These are phyloP conservation scores for Prunus persica DNA, from an alignment of 306 rosid species.

Conservation along the genomic window DNA sequence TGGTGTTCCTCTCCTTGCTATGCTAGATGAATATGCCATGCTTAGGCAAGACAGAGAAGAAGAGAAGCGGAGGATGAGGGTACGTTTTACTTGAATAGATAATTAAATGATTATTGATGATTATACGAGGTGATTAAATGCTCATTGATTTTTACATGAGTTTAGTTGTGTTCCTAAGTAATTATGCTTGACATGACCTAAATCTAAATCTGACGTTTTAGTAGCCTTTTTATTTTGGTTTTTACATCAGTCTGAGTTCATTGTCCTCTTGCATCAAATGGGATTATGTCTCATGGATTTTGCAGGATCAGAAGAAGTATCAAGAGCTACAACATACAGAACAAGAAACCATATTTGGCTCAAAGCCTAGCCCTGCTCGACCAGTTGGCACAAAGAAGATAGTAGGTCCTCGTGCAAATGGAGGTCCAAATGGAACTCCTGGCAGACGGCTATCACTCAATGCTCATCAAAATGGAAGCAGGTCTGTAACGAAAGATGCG, in stretches of 20 bases:
- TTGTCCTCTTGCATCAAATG: not conserved
- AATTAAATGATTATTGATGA: not conserved
- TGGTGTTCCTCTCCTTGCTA: constrained; percentile 97
- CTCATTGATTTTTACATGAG: not conserved
- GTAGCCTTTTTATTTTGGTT: constrained; percentile 4
- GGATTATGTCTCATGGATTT: constrained; percentile 6
- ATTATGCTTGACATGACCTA: not conserved
- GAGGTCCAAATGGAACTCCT: constrained; percentile 84
- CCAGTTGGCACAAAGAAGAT: constrained; percentile 71
- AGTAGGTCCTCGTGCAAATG: constrained; percentile 73
- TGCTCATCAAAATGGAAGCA: constrained; percentile 79
- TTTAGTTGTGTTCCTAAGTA: not conserved
- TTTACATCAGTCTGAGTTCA: not conserved
- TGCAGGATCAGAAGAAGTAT: constrained; percentile 89
- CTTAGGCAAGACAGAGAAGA: constrained; percentile 98
- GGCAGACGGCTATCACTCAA: constrained; percentile 84
- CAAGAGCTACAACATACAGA: constrained; percentile 78
- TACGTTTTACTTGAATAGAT: constrained; percentile 28
- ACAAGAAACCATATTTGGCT: constrained; percentile 63
- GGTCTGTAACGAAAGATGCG: constrained; percentile 68
- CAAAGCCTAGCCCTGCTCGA: constrained; percentile 88
- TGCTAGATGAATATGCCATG: constrained; percentile 98
- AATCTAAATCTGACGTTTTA: not conserved
- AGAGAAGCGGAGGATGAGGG: constrained; percentile 92
- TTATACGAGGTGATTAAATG: not conserved